Conservation (phyloP, 2,329 filamentous ascomycete genomes). For the Aspergillus persii region DNA sequence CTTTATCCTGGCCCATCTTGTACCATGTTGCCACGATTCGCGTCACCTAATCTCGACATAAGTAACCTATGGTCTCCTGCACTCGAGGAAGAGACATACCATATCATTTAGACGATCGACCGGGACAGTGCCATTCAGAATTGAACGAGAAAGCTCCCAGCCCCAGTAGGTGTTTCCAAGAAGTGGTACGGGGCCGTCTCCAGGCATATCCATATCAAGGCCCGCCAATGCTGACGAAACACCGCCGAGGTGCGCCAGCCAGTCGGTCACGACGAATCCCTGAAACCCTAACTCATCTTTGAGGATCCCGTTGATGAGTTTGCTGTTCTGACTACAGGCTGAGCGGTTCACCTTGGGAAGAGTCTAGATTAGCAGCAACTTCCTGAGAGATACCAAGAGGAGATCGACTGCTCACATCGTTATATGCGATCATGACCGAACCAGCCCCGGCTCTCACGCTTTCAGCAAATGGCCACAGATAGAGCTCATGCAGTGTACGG, state of each 20-base stretch:
- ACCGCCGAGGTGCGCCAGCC: slow-evolving; percentile 62
- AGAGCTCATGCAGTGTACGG: slow-evolving; percentile 46
- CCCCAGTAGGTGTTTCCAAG: slow-evolving; percentile 56
- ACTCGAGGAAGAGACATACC: slow-evolving; percentile 18
- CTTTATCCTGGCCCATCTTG: slow-evolving; percentile 55
- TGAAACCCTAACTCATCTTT: slow-evolving; percentile 75
- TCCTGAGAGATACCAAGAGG: neutral
- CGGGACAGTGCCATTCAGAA: slow-evolving; percentile 59
- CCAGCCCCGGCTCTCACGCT: slow-evolving; percentile 48
- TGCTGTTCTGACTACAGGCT: slow-evolving; percentile 66
- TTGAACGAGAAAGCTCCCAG: slow-evolving; percentile 53
- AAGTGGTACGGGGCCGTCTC: slow-evolving; percentile 54
- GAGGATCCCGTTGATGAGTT: slow-evolving; percentile 65
- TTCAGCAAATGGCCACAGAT: slow-evolving; percentile 52
- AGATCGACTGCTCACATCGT: slow-evolving; percentile 32
- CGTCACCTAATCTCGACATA: slow-evolving; percentile 41
- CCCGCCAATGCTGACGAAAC: slow-evolving; percentile 61
- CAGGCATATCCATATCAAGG: slow-evolving; percentile 70
- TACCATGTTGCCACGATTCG: slow-evolving; percentile 60
- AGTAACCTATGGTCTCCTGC: slow-evolving; percentile 9
- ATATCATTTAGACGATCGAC: slow-evolving; percentile 55
- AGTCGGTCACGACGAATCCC: slow-evolving; percentile 69
- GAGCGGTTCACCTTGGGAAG: slow-evolving; percentile 59
- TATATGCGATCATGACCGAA: slow-evolving; percentile 45
- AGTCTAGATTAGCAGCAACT: neutral